Conservation (phyloP, 176 grass and related monocot genomes). For the Juncus inflexus region DNA sequence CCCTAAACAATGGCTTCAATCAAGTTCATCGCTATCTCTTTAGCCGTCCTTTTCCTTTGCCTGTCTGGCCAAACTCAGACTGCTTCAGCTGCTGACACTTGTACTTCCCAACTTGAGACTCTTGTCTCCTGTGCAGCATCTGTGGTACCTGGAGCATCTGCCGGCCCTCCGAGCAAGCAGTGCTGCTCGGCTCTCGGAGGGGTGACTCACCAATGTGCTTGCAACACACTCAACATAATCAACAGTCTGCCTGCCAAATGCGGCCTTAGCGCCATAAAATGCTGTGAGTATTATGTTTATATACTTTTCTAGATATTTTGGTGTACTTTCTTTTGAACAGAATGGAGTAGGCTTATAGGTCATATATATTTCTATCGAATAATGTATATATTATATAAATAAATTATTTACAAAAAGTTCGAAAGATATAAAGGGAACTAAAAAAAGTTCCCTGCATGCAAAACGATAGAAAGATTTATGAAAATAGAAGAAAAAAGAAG, state of each 20-base stretch:
- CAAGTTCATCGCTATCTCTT: constrained; percentile 8
- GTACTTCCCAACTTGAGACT: constrained; percentile 47
- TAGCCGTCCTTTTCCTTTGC: constrained; percentile 21
- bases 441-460: no score
- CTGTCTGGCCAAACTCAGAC: constrained; percentile 9
- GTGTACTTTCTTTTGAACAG: no score
- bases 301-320: no score
- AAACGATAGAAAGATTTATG: no score
- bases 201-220: constrained; percentile 54
- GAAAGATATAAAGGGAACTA: no score
- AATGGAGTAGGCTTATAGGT: no score
- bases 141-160: constrained; percentile 47
- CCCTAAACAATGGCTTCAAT: constrained; percentile 9
- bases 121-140: constrained; percentile 64
- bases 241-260: constrained; percentile 66
- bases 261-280: constrained; percentile 35
- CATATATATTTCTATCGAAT: no score
- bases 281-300: constrained; percentile 35
- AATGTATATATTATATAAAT: no score
- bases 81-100: constrained; percentile 24
- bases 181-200: constrained; percentile 63
- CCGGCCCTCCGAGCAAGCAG: constrained; percentile 43
- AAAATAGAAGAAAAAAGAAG: no score
- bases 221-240: constrained; percentile 69
- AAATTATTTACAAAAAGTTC: no score